Percentiles rank a stretch among this genome's conserved stretches.
phyloP scores from a whole-genome alignment of 495 filamentous ascomycete genomes.

The Podospora sp. region DNA sequence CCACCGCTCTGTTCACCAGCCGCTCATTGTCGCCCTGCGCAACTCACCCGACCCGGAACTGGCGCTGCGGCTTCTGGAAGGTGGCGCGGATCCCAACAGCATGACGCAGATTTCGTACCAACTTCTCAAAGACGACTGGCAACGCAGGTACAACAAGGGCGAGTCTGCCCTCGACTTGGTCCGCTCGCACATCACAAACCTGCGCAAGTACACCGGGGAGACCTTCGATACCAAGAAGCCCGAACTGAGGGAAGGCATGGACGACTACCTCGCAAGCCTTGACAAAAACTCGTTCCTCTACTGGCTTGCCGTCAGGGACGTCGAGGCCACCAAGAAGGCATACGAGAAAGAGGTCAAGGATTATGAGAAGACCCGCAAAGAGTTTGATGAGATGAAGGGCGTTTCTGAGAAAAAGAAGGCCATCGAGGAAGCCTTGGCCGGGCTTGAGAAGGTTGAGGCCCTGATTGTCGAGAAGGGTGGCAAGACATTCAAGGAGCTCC shows the following conservation, averaged over 20 bases:
- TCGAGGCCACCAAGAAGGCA: constrained; percentile 20
- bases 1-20: constrained; percentile 51
- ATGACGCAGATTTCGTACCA: constrained; percentile 42
- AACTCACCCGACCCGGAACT: constrained; percentile 50
- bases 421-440: constrained; percentile 48
- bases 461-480: constrained; percentile 57
- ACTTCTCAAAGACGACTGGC: constrained; percentile 29
- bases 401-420: constrained; percentile 54
- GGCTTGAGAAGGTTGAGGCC: constrained; percentile 57
- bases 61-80: constrained; percentile 58
- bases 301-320: constrained; percentile 47
- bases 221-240: background rate
- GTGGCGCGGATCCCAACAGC: constrained; percentile 61
- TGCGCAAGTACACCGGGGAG: constrained; percentile 48
- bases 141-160: constrained; percentile 28
- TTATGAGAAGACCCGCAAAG: constrained; percentile 37
- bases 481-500: constrained; percentile 65
- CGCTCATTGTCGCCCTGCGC: constrained; percentile 59
- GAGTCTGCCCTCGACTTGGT: constrained; percentile 60
- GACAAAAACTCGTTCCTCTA: constrained; percentile 55
- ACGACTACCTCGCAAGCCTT: constrained; percentile 51
- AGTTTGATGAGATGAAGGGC: constrained; percentile 36
- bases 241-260: constrained; percentile 26
- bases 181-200: constrained; percentile 45
- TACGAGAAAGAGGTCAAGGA: constrained; percentile 28